Evolutionary conservation across 495 filamentous ascomycete species (phyloP).

Genomic region (Neurospora intermedia): DNA sequence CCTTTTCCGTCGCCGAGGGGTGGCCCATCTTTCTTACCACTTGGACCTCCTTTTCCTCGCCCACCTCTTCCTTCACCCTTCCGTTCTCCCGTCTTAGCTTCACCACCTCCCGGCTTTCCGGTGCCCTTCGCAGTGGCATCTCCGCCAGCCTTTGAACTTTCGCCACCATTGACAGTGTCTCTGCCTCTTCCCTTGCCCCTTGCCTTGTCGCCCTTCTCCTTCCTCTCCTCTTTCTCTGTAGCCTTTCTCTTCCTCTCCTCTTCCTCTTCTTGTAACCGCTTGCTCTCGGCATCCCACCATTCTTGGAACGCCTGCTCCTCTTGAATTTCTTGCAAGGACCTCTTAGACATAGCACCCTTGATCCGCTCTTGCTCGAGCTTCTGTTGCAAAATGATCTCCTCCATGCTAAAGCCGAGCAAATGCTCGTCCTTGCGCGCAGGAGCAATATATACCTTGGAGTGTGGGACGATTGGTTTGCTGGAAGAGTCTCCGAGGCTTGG

Average conservation of each 20-base stretch:
- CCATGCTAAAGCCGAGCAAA: conserved; percentile 57
- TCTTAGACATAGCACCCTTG: conserved; percentile 72
- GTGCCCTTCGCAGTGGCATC: neutral
- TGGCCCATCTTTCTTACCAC: conserved; percentile 14
- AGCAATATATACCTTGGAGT: conserved; percentile 42
- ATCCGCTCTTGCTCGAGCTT: conserved; percentile 73
- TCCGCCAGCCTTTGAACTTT: neutral
- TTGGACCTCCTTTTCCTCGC: conserved; percentile 21
- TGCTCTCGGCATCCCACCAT: conserved; percentile 94
- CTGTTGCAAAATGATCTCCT: conserved; percentile 84
- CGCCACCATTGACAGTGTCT: neutral
- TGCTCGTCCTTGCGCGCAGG: conserved; percentile 40
- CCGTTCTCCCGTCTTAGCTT: neutral
- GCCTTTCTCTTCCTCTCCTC: conserved; percentile 32
- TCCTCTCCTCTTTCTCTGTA: conserved; percentile 16
- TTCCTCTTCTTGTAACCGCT: conserved; percentile 53
- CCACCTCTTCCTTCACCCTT: conserved; percentile 21
- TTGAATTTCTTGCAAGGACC: conserved; percentile 87
- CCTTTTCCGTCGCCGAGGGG: neutral
- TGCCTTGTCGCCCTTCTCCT: neutral
- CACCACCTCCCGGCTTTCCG: neutral
- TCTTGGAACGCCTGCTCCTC: conserved; percentile 92
- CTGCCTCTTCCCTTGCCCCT: neutral
- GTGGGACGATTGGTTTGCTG: conserved; percentile 26
- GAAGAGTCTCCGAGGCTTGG: neutral